phyloP scores from a whole-genome alignment of 2,329 filamentous ascomycete species.

The Chaetoscypha palmicola region DNA sequence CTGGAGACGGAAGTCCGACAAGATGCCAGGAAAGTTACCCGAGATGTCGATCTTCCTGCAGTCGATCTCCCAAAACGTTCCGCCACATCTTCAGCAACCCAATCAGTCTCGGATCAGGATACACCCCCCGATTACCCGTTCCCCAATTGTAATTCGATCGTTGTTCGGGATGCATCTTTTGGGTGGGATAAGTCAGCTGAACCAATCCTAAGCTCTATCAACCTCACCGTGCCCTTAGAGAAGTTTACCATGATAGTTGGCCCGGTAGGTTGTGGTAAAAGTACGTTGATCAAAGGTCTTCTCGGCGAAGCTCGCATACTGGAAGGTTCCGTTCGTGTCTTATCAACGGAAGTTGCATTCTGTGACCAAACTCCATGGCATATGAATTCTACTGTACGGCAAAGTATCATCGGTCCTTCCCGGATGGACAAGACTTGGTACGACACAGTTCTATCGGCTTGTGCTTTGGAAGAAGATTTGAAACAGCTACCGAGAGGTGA shows the following conservation, averaged over 20 bases:
- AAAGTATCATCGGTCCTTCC: conserved; percentile 34
- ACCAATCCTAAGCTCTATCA: conserved; percentile 11
- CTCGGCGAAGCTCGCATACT: conserved; percentile 20
- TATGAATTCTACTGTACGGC: conserved; percentile 34
- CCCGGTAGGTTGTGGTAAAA: conserved; percentile 30
- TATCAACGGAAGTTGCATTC: conserved; percentile 30
- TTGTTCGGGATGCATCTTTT: conserved; percentile 11
- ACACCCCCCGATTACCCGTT: neutral
- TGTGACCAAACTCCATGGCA: conserved; percentile 41
- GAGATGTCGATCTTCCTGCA: neutral
- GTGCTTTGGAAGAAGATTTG: conserved; percentile 22
- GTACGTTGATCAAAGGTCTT: conserved; percentile 24
- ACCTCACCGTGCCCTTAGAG: conserved; percentile 8
- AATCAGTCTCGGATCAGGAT: neutral
- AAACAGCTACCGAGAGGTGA: conserved; percentile 25
- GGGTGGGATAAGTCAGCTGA: conserved; percentile 12
- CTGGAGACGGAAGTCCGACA: conserved; percentile 14
- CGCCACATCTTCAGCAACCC: neutral
- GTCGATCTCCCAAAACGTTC: neutral
- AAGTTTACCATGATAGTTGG: conserved; percentile 26
- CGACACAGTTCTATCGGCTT: conserved; percentile 20
- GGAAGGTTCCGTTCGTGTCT: conserved; percentile 13
- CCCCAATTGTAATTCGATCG: neutral
- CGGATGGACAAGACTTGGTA: conserved; percentile 27
- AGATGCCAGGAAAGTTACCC: conserved; percentile 9